A percentile compares a stretch with the other conserved stretches of the same genome.
Conservation (phyloP, 73 alveolate genomes). For the Paramecium octaurelia region DNA sequence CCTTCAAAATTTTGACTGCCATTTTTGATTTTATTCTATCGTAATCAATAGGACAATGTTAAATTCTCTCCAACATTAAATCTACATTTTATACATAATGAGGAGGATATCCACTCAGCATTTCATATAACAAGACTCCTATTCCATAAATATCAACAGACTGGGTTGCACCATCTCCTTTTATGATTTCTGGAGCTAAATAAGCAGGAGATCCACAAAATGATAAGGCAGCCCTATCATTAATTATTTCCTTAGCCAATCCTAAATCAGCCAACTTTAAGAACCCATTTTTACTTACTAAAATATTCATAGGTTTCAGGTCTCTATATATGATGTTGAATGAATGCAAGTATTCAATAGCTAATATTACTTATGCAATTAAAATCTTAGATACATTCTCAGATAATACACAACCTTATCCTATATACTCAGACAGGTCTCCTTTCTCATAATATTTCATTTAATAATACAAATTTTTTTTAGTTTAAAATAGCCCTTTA, state of each 20-base stretch:
- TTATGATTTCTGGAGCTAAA: conserved; percentile 80
- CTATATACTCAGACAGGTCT: not conserved
- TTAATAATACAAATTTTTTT: not conserved
- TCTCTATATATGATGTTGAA: conserved; percentile 72
- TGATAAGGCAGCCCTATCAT: conserved; percentile 66
- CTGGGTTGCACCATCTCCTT: conserved; percentile 72
- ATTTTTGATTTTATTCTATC: conserved; percentile 45
- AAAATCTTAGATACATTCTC: conserved; percentile 73
- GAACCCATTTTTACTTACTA: conserved; percentile 70
- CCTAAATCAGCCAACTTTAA: conserved; percentile 78
- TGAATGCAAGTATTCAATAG: conserved; percentile 78
- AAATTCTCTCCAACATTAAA: conserved; percentile 62
- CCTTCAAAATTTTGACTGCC: conserved; percentile 46
- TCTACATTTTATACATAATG: conserved; percentile 61
- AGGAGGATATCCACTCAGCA: conserved; percentile 81
- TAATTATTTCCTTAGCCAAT: conserved; percentile 71
- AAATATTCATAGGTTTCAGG: conserved; percentile 77
- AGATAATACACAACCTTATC: not conserved
- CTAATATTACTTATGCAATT: conserved; percentile 75
- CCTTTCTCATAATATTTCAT: conserved; percentile 44
- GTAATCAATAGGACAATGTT: conserved; percentile 56
- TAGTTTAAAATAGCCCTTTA: conserved; percentile 6
- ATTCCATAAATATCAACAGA: conserved; percentile 79
- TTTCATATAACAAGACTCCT: conserved; percentile 76
- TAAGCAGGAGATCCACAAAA: conserved; percentile 89